Percentiles rank a stretch among this genome's conserved stretches.
Conservation (phyloP, 108 stramenopile genomes). For the Fragilaria radians region DNA sequence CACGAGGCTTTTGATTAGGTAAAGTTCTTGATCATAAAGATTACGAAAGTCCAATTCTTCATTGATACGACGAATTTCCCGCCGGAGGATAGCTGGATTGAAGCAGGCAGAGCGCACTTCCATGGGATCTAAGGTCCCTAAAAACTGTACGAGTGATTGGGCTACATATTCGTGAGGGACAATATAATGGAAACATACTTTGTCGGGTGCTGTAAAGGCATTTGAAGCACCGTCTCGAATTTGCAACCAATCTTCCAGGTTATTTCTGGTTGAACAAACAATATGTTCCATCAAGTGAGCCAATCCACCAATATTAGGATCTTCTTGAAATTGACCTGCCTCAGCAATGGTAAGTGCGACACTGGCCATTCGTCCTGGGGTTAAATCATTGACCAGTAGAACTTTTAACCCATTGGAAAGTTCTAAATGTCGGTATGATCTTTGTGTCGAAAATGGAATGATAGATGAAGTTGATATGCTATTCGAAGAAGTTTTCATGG, state of each 20-base stretch:
- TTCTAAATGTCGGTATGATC: conserved; percentile 46
- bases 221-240: conserved; percentile 64
- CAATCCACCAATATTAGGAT: conserved; percentile 42
- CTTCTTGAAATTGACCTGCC: conserved; percentile 70
- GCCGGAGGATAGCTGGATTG: conserved; percentile 18
- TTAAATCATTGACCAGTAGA: conserved; percentile 49
- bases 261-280: conserved; percentile 33
- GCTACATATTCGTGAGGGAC: conserved; percentile 33
- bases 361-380: conserved; percentile 21
- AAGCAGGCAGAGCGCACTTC: conserved; percentile 33
- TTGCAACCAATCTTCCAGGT: conserved; percentile 65
- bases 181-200: conserved; percentile 74
- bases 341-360: conserved; percentile 59
- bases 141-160: conserved; percentile 50
- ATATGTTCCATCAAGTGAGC: conserved; percentile 84
- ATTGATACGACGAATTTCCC: conserved; percentile 64
- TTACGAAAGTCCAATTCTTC: conserved; percentile 53
- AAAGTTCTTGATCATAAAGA: conserved; percentile 36
- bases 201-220: conserved; percentile 61
- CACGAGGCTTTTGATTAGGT: conserved; percentile 51
- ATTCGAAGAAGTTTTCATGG: too few relatives aligned
- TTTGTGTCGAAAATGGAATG: conserved; percentile 52
- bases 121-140: conserved; percentile 41
- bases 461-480: too few relatives aligned
- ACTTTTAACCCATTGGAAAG: conserved; percentile 61